Evolutionary conservation across 2,329 filamentous ascomycete genomes (phyloP).

Genomic region (Sporothrix dimorphospora): DNA sequence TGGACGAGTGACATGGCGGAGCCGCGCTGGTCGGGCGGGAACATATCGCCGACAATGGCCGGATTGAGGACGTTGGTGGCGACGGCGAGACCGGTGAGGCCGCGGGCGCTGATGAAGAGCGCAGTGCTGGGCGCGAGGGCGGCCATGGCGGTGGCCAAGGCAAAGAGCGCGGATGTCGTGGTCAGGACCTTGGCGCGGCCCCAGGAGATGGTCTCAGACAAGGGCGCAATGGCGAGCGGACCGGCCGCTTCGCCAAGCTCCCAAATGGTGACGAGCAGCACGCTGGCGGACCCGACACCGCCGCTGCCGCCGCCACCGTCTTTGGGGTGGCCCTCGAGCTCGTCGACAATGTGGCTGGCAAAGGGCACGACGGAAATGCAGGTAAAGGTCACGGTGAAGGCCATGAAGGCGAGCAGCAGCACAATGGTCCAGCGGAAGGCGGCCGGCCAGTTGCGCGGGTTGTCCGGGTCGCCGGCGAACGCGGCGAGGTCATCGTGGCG

Average conservation of each 20-base stretch:
- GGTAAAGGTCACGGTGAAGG: slow-evolving; percentile 63
- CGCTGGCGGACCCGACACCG: slow-evolving; percentile 46
- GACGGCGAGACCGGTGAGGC: slow-evolving; percentile 66
- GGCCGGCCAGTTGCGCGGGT: slow-evolving; percentile 57
- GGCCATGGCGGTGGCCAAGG: slow-evolving; percentile 49
- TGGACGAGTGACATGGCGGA: slow-evolving; percentile 49
- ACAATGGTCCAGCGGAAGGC: slow-evolving; percentile 59
- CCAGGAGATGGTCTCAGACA: slow-evolving; percentile 59
- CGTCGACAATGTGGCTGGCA: slow-evolving; percentile 54
- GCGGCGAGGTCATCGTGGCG: slow-evolving; percentile 42
- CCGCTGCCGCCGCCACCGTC: slow-evolving; percentile 43
- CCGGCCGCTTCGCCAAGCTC: slow-evolving; percentile 68
- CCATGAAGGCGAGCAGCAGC: slow-evolving; percentile 55
- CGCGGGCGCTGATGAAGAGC: slow-evolving; percentile 66
- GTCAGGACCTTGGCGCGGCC: slow-evolving; percentile 61
- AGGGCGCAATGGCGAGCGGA: slow-evolving; percentile 62
- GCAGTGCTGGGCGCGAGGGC: slow-evolving; percentile 53
- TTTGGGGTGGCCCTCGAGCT: slow-evolving; percentile 46
- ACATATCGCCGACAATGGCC: slow-evolving; percentile 67
- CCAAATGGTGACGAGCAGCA: slow-evolving; percentile 61
- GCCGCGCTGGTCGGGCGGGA: slow-evolving; percentile 58
- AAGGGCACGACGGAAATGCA: slow-evolving; percentile 61
- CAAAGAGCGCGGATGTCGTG: slow-evolving; percentile 55
- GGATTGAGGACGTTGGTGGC: slow-evolving; percentile 66
- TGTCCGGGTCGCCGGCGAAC: slow-evolving; percentile 47